phyloP scores from a whole-genome alignment of 2,329 filamentous ascomycete species.

The Fusarium pininemorale region DNA sequence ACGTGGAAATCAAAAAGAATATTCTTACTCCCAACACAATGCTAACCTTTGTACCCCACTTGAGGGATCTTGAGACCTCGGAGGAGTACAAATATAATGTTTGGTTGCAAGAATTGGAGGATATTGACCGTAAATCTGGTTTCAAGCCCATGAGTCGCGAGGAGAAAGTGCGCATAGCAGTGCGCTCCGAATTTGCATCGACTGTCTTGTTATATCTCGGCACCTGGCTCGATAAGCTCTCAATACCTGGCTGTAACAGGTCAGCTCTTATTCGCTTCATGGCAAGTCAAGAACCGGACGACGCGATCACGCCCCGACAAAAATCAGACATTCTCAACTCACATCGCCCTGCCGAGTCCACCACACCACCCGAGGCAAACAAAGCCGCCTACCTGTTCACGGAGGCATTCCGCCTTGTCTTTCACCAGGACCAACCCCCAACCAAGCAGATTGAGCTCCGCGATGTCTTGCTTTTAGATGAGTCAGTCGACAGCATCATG shows the following conservation, averaged over 20 bases:
- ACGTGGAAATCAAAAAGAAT: slow-evolving; percentile 68
- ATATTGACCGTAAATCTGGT: slow-evolving; percentile 65
- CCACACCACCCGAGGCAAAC: slow-evolving; percentile 53
- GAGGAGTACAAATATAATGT: slow-evolving; percentile 64
- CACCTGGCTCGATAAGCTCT: slow-evolving; percentile 60
- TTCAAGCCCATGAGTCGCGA: slow-evolving; percentile 64
- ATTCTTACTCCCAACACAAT: slow-evolving; percentile 68
- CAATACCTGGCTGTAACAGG: slow-evolving; percentile 62
- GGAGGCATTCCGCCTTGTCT: slow-evolving; percentile 66
- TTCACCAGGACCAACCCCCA: slow-evolving; percentile 49
- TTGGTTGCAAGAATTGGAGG: slow-evolving; percentile 67
- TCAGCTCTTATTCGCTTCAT: slow-evolving; percentile 63
- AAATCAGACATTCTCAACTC: slow-evolving; percentile 62
- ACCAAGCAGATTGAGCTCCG: slow-evolving; percentile 57
- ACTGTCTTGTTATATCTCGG: slow-evolving; percentile 64
- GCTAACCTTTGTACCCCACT: slow-evolving; percentile 67
- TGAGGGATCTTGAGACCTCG: slow-evolving; percentile 65
- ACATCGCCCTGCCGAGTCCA: slow-evolving; percentile 52
- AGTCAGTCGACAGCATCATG: slow-evolving; percentile 62
- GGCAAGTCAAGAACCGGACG: slow-evolving; percentile 58
- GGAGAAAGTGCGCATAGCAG: slow-evolving; percentile 60
- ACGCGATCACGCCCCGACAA: slow-evolving; percentile 63
- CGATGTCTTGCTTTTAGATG: slow-evolving; percentile 63
- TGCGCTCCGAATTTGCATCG: slow-evolving; percentile 61
- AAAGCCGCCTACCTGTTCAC: slow-evolving; percentile 61